These are phyloP conservation scores for Arabidopsis arenosa DNA, from an alignment of 345 rosid genomes.

Conservation along the genomic window DNA sequence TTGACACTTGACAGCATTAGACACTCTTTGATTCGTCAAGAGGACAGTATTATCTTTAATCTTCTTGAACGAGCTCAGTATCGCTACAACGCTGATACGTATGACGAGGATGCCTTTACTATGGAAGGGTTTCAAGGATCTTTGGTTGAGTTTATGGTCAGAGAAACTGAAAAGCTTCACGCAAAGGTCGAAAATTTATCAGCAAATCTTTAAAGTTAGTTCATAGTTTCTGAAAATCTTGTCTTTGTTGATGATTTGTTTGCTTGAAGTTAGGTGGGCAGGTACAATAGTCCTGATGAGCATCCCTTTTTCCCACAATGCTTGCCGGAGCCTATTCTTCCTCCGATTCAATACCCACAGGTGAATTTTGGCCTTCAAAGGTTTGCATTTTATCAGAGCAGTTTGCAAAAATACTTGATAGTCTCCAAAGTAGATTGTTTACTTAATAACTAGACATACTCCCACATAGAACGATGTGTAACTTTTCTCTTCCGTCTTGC, in stretches of 20 bases:
- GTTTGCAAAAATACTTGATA: slow-evolving; percentile 10
- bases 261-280: slow-evolving; percentile 55
- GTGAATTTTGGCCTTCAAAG: slow-evolving; percentile 31
- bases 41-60: slow-evolving; percentile 72
- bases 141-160: slow-evolving; percentile 65
- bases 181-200: slow-evolving; percentile 49
- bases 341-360: slow-evolving; percentile 67
- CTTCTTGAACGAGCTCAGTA: slow-evolving; percentile 71
- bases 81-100: slow-evolving; percentile 65
- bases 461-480: neutral
- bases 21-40: slow-evolving; percentile 61
- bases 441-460: neutral
- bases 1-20: slow-evolving; percentile 68
- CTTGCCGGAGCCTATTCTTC: slow-evolving; percentile 63
- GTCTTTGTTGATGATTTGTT: slow-evolving; percentile 18
- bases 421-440: neutral
- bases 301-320: slow-evolving; percentile 68
- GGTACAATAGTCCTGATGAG: slow-evolving; percentile 77
- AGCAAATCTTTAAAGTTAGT: neutral
- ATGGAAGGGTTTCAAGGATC: slow-evolving; percentile 70
- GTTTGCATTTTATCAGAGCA: neutral
- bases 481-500: neutral
- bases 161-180: slow-evolving; percentile 72
- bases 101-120: slow-evolving; percentile 56
- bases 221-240: neutral